Evolutionary conservation across 2,329 filamentous ascomycete genomes (phyloP), one percentile per base, ranked within the genome.

Genomic region (Talaromyces sp.): DNA sequence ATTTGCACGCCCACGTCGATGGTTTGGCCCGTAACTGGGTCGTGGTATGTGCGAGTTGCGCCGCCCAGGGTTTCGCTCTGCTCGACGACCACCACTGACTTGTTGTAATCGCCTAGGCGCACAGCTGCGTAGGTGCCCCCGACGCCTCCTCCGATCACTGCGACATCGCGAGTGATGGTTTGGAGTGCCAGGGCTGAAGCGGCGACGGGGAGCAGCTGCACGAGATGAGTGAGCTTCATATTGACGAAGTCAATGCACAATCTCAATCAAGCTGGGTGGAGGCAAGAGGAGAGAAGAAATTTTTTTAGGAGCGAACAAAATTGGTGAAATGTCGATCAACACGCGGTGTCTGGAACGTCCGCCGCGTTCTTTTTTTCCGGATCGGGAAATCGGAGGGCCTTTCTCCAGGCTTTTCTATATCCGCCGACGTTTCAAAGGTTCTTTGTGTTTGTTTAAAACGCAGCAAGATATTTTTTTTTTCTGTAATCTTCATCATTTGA

Each of bases 1-100:
- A 62, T 61, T n/a, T 64, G 58, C 3, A 73, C 70, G 9, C 72
- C 71, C 46, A 68, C 69, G 56, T 73, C 70, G n/a, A 73, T 60
- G 9, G 64, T 59, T 1, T 56, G 50, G 5, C 58, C 60, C 5
- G 63, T 69, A 1, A 9, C 29, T 3, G 65, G 66, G 50, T 71
- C 66, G 13, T 58, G 61, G 55, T 67, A 70, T 6, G 71, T 71
- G 19, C 67, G 60, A 1, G 66, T 67, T 50, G 71, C 67, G 2
- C 71, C 70, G 1, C 71, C 71, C 4, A 75, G 62, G 13, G 58
- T 46, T 27, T 64, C 59, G 8, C 66, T 60, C 41, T 66, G 65
- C 54, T 74, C 71, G 27, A 74, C 55, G 5, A 73, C 56, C 4
- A 65, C 66, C 7, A 72, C 66, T 6, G 60, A 68, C 17, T 67